Percentiles rank a stretch among this genome's conserved stretches.
Conservation (phyloP, 257 asterid species). For the Rubia yunnanensis region DNA sequence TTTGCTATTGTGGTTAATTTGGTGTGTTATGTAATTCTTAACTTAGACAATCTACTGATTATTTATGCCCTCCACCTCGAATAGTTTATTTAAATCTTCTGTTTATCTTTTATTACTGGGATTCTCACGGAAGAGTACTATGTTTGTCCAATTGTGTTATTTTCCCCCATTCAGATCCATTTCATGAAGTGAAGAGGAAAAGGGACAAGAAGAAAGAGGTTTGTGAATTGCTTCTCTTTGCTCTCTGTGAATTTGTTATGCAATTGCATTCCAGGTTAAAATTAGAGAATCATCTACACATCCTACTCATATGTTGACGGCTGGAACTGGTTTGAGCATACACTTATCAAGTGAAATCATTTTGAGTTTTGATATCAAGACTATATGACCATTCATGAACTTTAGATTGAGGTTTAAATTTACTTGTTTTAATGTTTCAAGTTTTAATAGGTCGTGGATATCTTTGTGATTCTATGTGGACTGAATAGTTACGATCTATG, state of each 20-base stretch:
- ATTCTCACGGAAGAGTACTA: background rate
- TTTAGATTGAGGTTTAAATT: background rate
- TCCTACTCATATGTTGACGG: background rate
- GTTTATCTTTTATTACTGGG: background rate
- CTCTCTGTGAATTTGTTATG: background rate
- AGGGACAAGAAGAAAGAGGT: slow-evolving; percentile 86
- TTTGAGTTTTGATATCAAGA: background rate
- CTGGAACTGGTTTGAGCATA: background rate
- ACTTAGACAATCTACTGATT: background rate
- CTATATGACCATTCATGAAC: background rate
- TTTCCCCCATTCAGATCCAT: slow-evolving; percentile 52
- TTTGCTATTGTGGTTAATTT: slow-evolving; percentile 6
- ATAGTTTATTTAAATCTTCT: background rate
- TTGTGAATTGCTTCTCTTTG: slow-evolving; percentile 5
- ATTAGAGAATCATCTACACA: slow-evolving; percentile 1
- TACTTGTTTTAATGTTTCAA: background rate
- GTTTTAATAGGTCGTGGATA: background rate
- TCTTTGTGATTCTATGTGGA: background rate
- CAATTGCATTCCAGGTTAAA: background rate
- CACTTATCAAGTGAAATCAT: background rate
- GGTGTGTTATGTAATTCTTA: background rate
- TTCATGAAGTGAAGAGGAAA: slow-evolving; percentile 91
- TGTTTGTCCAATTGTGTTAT: slow-evolving; percentile 2
- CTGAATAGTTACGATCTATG: slow-evolving; percentile 5
- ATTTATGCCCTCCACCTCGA: no score